Conservation (phyloP, 2,329 filamentous ascomycete species). For the Calonectria henricotiae region DNA sequence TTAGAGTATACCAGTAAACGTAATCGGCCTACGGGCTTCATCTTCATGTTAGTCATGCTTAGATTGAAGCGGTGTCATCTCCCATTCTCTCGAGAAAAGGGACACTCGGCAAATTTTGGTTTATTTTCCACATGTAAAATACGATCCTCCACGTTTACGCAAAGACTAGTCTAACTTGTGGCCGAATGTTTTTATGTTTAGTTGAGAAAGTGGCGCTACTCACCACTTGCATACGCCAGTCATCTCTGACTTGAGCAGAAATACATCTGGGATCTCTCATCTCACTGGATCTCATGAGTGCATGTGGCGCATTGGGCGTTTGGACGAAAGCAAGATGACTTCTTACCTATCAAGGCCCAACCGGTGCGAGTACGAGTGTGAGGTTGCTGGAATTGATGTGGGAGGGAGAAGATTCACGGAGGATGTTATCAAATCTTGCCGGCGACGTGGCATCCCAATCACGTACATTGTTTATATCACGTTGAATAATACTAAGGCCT, state of each 20-base stretch:
- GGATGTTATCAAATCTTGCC: neutral
- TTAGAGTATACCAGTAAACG: too few relatives aligned
- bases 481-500: too few relatives aligned
- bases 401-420: neutral
- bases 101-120: neutral
- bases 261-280: neutral
- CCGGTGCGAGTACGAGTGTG: neutral
- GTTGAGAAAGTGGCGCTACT: slow-evolving; percentile 4
- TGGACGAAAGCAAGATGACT: neutral
- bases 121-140: neutral
- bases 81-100: too few relatives aligned
- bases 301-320: neutral
- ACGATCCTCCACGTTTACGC: neutral
- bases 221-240: neutral
- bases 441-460: too few relatives aligned
- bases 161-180: neutral
- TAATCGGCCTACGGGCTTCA: too few relatives aligned
- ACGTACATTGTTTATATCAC: too few relatives aligned
- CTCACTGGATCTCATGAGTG: neutral
- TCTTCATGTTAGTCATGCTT: too few relatives aligned
- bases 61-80: too few relatives aligned
- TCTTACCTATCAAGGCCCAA: neutral
- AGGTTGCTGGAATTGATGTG: neutral
- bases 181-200: neutral
- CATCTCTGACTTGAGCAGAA: slow-evolving; percentile 13